Conservation (phyloP, 805 yeast species). For the Metschnikowia vanudenii region DNA sequence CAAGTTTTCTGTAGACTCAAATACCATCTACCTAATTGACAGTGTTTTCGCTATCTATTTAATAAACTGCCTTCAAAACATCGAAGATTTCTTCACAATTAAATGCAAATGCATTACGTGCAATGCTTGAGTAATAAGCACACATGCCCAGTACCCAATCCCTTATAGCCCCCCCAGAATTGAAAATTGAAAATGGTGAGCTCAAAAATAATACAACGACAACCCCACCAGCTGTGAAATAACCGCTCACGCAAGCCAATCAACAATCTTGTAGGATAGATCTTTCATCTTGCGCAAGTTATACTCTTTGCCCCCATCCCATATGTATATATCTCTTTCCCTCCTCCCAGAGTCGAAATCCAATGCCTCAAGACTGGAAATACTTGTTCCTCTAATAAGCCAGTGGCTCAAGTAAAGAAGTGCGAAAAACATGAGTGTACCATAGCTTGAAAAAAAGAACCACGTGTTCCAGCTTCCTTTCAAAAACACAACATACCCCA, state of each 20-base stretch:
- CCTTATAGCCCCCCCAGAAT: no score
- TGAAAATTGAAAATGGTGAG: no score
- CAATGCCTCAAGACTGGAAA: conserved; percentile 67
- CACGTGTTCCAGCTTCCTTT: conserved; percentile 56
- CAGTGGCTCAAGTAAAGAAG: conserved; percentile 56
- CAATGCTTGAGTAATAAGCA: no score
- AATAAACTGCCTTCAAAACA: no score
- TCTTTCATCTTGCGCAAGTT: conserved; percentile 34
- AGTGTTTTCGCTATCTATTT: no score
- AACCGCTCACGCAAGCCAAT: conserved; percentile 31
- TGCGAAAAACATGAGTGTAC: conserved; percentile 54
- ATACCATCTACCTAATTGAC: no score
- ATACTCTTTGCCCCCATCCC: conserved; percentile 69
- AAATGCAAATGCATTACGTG: no score
- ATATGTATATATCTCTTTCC: conserved; percentile 74
- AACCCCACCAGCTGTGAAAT: background rate
- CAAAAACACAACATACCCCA: conserved; percentile 65
- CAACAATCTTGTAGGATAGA: conserved; percentile 29
- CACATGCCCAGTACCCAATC: no score
- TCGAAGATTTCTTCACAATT: no score
- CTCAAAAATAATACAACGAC: background rate
- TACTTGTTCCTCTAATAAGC: conserved; percentile 56
- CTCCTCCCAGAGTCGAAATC: conserved; percentile 84
- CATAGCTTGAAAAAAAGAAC: conserved; percentile 64
- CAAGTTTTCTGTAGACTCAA: no score